Evolutionary conservation across 176 grass and related monocot genomes (phyloP), one percentile per base, ranked within the genome.

Genomic region (Phoenix dactylifera): DNA sequence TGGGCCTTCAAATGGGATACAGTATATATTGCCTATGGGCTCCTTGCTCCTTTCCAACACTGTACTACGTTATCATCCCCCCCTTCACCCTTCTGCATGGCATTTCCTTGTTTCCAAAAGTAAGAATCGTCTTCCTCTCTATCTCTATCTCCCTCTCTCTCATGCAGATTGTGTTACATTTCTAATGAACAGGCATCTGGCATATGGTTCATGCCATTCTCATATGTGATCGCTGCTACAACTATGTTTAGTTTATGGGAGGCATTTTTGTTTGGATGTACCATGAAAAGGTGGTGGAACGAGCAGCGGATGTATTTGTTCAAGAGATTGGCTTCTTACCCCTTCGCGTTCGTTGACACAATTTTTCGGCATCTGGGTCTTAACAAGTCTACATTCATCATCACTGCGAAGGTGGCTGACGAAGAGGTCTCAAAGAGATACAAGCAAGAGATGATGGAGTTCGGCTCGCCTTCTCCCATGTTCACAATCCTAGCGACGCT

Each of bases 391-490:
- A 0, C 68, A 7, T 71, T 71, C 24, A 12, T 71, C 7, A 0
- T 71, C 56, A 71, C 68, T 1, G 35, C 68, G 14, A 71, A 76
- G 48, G 71, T 52, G 51, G 65, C 58, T 23, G 65, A 62, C 22
- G 65, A 74, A 2, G 78, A 65, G 58, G 65, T 81, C 18, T 32
- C 9, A 18, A 57, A 63, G 49, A 72, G 71, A 14, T 81, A 81
- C 1, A 29, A 81, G 22, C 48, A 70, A 29, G 78, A 81, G 51
- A 55, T 81, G 4, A 70, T 81, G 54, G 78, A 75, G 51, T 81
- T 81, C 7, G 64, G 78, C 17, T 58, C 65, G 12, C 18, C 71
- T 51, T 75, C 78, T 24, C 58, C 58, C 24, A 72, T 73, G 59
- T 69, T 82, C 18, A 58, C 63, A 10, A 76, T 82, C 26, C 67